Evolutionary conservation across 768 basidiomycete genomes (phyloP).

Genomic region (Crepidotus variabilis): DNA sequence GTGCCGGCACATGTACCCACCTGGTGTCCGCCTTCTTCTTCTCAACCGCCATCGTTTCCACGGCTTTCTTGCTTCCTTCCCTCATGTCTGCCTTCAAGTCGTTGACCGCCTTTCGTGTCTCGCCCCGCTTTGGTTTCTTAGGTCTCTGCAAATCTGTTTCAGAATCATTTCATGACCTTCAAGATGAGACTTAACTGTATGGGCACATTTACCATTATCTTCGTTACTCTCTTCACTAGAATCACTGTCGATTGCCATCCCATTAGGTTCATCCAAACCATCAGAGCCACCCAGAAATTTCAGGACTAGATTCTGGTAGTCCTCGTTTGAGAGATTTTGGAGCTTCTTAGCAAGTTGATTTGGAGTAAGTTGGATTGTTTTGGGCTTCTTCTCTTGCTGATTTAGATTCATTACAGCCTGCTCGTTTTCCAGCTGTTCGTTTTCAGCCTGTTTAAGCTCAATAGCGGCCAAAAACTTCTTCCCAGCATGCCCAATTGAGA

Average conservation of each 20-base stretch:
- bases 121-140: not conserved
- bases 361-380: not conserved
- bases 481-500: not conserved
- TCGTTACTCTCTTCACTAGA: no score
- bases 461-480: not conserved
- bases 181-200: no score
- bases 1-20: not conserved
- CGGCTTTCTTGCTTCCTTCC: not conserved
- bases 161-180: no score
- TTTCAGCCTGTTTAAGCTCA: not conserved
- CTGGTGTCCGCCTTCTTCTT: not conserved
- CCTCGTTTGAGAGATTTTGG: not conserved
- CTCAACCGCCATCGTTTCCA: not conserved
- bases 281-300: not conserved
- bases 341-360: not conserved
- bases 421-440: not conserved
- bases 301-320: not conserved
- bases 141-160: no score
- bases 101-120: not conserved
- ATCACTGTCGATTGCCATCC: no score
- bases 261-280: not conserved
- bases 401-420: not conserved
- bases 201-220: no score
- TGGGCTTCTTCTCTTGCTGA: not conserved
- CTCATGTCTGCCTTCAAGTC: not conserved